Evolutionary conservation across 345 rosid species (phyloP), one percentile per base, ranked within the genome.

Genomic region (Citrus inodora): DNA sequence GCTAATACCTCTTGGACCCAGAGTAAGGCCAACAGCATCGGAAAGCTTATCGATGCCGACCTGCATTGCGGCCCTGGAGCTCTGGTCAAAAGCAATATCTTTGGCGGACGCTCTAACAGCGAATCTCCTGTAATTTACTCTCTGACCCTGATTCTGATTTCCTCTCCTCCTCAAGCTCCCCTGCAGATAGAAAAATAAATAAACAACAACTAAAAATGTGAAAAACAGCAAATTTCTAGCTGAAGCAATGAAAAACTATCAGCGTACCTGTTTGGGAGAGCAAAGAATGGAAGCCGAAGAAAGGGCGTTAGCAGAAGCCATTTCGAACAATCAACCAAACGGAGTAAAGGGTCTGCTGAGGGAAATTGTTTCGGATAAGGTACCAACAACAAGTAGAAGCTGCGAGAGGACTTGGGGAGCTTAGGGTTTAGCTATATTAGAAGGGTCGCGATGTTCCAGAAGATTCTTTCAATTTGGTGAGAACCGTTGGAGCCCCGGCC

Each of bases 11-110:
- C 98, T 89, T 9, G 99, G 99, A 27, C 99, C 99, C 48, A 97
- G 98, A 68, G 98, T 97, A 67, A 97, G 94, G 53, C 87, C 98
- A 40, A 97, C 99, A 51, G 87, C 90, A 80, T 97, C 99, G 51
- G 98, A 91, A 79, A 97, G 98, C 89, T 92, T 97, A 78, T 97
- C 99, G 59, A 94, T 93, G 68, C 99, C 98, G 30, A 90, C 71
- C 86, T 97, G 99, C 80, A 97, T 91, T 40, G 98, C 91, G 11
- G 90, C 74, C 85, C 98, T 89, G 6, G 99, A 91, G 4, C 66
- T 67, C 82, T 96, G 98, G 85, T 92, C 99, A 75, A 96, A 96
- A 16, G 94, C 93, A 56, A 96, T 94, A 5, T 96, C 98, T 78
- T 96, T 96, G 0, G 94, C 99, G 77, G 79, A 56, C 4, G 98